Percentiles rank a stretch among this genome's conserved stretches.
phyloP scores from a whole-genome alignment of 371 early-diverging fungal species.

The Actinomucor elegans region DNA sequence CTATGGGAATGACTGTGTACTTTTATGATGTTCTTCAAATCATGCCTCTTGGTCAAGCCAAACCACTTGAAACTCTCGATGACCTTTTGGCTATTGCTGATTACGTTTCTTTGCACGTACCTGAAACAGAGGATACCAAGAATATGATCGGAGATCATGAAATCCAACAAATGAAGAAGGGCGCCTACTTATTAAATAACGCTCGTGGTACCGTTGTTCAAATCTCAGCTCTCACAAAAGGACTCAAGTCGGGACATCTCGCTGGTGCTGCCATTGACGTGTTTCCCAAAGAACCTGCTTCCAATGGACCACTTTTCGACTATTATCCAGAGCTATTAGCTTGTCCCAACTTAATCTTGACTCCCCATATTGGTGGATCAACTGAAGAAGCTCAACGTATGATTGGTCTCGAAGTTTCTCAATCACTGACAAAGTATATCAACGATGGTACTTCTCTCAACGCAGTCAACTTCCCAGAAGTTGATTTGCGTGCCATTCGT shows the following conservation, averaged over 20 bases:
- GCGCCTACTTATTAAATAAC: conserved; percentile 90
- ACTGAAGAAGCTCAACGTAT: conserved; percentile 97
- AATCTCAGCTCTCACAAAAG: conserved; percentile 81
- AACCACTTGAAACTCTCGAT: conserved; percentile 53
- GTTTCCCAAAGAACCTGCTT: conserved; percentile 90
- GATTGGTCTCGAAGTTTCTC: conserved; percentile 94
- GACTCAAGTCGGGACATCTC: conserved; percentile 83
- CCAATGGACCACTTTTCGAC: conserved; percentile 79
- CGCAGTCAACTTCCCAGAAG: conserved; percentile 97
- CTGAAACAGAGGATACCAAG: conserved; percentile 94
- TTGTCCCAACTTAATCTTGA: conserved; percentile 90
- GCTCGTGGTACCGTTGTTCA: conserved; percentile 93
- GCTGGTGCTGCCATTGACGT: conserved; percentile 96
- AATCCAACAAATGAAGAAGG: conserved; percentile 80
- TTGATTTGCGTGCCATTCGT: conserved; percentile 80
- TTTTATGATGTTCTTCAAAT: conserved; percentile 89
- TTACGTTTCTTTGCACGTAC: conserved; percentile 94
- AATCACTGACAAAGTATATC: conserved; percentile 78
- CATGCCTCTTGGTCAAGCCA: conserved; percentile 93
- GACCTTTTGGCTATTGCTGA: conserved; percentile 81
- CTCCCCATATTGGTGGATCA: conserved; percentile 98
- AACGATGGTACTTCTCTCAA: conserved; percentile 85
- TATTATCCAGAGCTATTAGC: conserved; percentile 71
- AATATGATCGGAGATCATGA: conserved; percentile 91
- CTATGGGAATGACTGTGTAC: conserved; percentile 90